phyloP scores from a whole-genome alignment of 495 filamentous ascomycete genomes.

The Aspergillus cristatus region DNA sequence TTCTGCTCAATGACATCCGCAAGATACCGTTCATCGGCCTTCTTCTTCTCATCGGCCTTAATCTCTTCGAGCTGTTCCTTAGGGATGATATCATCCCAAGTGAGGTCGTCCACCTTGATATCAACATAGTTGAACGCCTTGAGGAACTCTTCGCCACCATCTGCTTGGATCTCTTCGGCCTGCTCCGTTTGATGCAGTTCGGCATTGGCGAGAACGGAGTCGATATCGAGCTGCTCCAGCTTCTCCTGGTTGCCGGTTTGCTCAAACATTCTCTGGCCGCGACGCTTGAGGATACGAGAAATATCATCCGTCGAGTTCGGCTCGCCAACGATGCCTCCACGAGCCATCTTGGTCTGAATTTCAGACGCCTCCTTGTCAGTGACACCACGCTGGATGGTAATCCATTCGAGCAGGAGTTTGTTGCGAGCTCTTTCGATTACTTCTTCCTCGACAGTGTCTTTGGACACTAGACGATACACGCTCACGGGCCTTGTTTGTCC shows the following conservation, averaged over 20 bases:
- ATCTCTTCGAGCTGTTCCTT: slow-evolving; percentile 81
- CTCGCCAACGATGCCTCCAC: slow-evolving; percentile 49
- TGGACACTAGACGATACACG: slow-evolving; percentile 90
- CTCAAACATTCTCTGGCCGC: slow-evolving; percentile 95
- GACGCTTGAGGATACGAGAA: slow-evolving; percentile 82
- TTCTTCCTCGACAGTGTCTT: slow-evolving; percentile 97
- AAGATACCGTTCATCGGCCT: slow-evolving; percentile 73
- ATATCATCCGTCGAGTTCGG: slow-evolving; percentile 85
- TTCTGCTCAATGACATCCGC: slow-evolving; percentile 76
- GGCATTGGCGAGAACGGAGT: slow-evolving; percentile 89
- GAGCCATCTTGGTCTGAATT: slow-evolving; percentile 60
- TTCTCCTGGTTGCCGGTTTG: slow-evolving; percentile 92
- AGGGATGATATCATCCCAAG: slow-evolving; percentile 97
- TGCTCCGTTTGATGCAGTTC: slow-evolving; percentile 93
- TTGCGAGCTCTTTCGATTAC: slow-evolving; percentile 91
- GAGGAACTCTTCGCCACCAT: slow-evolving; percentile 88
- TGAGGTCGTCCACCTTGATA: slow-evolving; percentile 84
- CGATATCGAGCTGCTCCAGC: slow-evolving; percentile 96
- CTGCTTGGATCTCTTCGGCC: slow-evolving; percentile 79
- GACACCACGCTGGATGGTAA: slow-evolving; percentile 93
- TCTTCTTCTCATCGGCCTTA: slow-evolving; percentile 78
- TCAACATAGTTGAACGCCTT: slow-evolving; percentile 82
- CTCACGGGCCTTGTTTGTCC: slow-evolving; percentile 93
- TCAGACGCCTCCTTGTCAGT: slow-evolving; percentile 74
- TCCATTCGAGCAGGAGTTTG: slow-evolving; percentile 96